Evolutionary conservation across 805 yeast species (phyloP).

Genomic region (Candida maris): DNA sequence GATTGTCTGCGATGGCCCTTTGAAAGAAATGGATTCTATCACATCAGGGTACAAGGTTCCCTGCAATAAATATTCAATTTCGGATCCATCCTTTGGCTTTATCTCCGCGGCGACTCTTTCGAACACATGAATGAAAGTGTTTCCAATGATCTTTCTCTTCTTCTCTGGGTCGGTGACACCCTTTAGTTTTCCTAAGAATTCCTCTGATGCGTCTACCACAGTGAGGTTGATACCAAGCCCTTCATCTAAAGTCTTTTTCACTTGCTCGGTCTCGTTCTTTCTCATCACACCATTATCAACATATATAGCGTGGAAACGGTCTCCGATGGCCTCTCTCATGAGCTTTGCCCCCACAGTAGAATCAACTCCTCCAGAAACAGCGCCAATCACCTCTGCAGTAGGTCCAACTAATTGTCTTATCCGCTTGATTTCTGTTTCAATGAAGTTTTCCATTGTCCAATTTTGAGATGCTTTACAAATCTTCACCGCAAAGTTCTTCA

Average conservation of each 20-base stretch:
- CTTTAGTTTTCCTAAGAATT: constrained; percentile 78
- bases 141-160: constrained; percentile 98
- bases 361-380: constrained; percentile 99
- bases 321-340: constrained; percentile 98
- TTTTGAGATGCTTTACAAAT: constrained; percentile 83
- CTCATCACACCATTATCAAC: constrained; percentile 99
- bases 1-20: constrained; percentile 99
- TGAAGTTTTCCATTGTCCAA: constrained; percentile 98
- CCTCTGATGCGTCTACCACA: constrained; percentile 91
- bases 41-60: constrained; percentile 99
- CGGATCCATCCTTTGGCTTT: constrained; percentile 83
- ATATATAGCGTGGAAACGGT: constrained; percentile 95
- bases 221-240: constrained; percentile 94
- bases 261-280: constrained; percentile 84
- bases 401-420: constrained; percentile 92
- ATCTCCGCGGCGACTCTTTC: constrained; percentile 94
- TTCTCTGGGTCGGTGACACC: constrained; percentile 98
- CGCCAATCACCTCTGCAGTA: constrained; percentile 97
- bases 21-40: constrained; percentile 96
- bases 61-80: constrained; percentile 89
- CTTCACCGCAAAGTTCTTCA: constrained; percentile 88
- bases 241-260: constrained; percentile 82
- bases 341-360: constrained; percentile 98
- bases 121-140: constrained; percentile 94
- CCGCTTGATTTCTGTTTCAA: constrained; percentile 93